Conservation (phyloP, 345 rosid species). For the Hirschfeldia incana region DNA sequence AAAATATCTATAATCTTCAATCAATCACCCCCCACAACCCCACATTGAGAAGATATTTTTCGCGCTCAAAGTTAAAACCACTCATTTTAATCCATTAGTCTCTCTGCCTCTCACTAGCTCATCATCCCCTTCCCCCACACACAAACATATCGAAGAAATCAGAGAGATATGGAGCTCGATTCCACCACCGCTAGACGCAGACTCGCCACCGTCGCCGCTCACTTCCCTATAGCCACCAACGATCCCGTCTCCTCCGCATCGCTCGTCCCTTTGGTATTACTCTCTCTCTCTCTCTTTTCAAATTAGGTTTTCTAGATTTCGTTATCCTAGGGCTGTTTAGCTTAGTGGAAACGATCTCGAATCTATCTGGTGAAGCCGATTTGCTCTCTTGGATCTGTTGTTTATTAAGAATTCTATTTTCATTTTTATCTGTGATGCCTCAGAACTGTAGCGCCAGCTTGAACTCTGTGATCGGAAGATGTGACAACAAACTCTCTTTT, state of each 20-base stretch:
- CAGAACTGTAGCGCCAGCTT: conserved; percentile 80
- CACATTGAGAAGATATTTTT: not conserved
- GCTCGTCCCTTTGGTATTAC: conserved; percentile 64
- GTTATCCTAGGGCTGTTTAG: not conserved
- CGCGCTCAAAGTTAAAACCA: conserved; percentile 35
- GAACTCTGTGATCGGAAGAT: conserved; percentile 53
- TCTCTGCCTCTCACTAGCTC: not conserved
- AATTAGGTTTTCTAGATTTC: not conserved
- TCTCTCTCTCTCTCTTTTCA: not conserved
- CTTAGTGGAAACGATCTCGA: too few species aligned
- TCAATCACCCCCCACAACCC: not conserved
- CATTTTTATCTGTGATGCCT: not conserved
- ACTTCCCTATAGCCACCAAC: conserved; percentile 45
- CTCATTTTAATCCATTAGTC: not conserved
- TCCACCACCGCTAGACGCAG: conserved; percentile 56
- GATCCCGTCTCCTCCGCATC: conserved; percentile 47
- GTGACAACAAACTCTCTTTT: conserved; percentile 59
- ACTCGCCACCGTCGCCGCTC: conserved; percentile 59
- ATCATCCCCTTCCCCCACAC: not conserved
- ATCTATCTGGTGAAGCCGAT: not conserved
- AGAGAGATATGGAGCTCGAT: conserved; percentile 60
- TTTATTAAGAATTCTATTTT: too few species aligned
- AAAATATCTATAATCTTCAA: not conserved
- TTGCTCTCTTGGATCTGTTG: not conserved
- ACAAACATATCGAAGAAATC: not conserved